Conservation (phyloP, 306 rosid genomes). For the Vigna trinervia region DNA sequence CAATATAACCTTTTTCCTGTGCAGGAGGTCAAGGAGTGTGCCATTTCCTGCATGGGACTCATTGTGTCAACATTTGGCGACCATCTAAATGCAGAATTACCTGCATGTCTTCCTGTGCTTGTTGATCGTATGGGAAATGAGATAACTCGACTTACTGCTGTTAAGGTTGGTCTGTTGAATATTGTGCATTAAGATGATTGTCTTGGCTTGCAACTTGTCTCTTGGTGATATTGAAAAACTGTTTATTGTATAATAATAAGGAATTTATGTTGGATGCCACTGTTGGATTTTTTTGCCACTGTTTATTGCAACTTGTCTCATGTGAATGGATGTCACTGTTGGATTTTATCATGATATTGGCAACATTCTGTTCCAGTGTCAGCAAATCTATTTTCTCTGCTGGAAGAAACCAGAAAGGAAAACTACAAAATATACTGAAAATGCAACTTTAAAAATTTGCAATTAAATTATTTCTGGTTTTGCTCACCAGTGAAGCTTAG, state of each 20-base stretch:
- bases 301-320: not conserved
- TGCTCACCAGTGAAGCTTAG: not conserved
- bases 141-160: slow-evolving; percentile 98
- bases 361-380: not conserved
- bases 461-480: not conserved
- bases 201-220: slow-evolving; percentile 7
- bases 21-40: slow-evolving; percentile 99
- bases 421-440: not conserved
- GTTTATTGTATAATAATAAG: not conserved
- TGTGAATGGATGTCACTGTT: not conserved
- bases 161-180: slow-evolving; percentile 70
- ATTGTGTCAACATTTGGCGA: slow-evolving; percentile 98
- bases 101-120: slow-evolving; percentile 96
- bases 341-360: not conserved
- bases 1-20: slow-evolving; percentile 41
- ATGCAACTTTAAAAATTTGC: not conserved
- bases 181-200: slow-evolving; percentile 31
- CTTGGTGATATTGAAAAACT: slow-evolving; percentile 27
- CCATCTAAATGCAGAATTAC: slow-evolving; percentile 74
- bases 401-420: too few species aligned
- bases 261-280: too few species aligned
- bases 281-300: too few species aligned
- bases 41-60: slow-evolving; percentile 98
- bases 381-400: too few species aligned
- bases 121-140: slow-evolving; percentile 99